Percentiles rank a stretch among this genome's conserved stretches.
These are phyloP conservation scores for Helicocarpus griseus DNA, from an alignment of 2,329 filamentous ascomycete species.

Conservation along the genomic window DNA sequence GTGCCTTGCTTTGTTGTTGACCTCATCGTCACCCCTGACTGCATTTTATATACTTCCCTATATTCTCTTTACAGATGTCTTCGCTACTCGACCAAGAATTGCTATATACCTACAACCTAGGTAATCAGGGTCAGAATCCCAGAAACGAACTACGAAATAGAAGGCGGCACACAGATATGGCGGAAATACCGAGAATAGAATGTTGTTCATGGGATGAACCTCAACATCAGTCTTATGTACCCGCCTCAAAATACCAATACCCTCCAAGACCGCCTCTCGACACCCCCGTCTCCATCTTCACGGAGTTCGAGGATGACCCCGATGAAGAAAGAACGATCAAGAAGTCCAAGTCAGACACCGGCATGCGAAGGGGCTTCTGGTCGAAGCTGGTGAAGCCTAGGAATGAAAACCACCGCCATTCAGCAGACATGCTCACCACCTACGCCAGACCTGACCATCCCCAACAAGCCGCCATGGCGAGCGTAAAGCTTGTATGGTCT, in stretches of 20 bases:
- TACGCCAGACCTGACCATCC: conserved; percentile 4
- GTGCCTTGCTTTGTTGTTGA: not conserved
- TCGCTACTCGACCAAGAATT: not conserved
- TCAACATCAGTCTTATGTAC: not conserved
- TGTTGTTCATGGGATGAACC: not conserved
- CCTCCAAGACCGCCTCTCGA: not conserved
- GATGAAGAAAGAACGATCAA: not conserved
- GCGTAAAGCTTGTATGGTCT: conserved; percentile 11
- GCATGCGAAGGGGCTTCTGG: conserved; percentile 8
- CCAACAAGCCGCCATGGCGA: conserved; percentile 4
- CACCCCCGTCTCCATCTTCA: not conserved
- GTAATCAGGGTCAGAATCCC: not conserved
- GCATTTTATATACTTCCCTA: too few species aligned
- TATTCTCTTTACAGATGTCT: not conserved
- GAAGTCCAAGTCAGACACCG: conserved; percentile 4
- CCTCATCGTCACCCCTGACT: too few species aligned
- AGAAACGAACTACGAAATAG: not conserved
- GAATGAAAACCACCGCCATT: not conserved
- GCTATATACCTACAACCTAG: not conserved
- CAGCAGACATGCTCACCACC: not conserved
- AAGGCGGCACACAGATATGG: not conserved
- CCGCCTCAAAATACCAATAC: not conserved
- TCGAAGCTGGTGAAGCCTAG: conserved; percentile 5
- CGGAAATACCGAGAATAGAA: not conserved
- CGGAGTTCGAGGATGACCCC: not conserved